Percentiles rank a stretch among this genome's conserved stretches.
Conservation (phyloP, 2,329 filamentous ascomycete genomes). For the Arthrobotrys iridis region DNA sequence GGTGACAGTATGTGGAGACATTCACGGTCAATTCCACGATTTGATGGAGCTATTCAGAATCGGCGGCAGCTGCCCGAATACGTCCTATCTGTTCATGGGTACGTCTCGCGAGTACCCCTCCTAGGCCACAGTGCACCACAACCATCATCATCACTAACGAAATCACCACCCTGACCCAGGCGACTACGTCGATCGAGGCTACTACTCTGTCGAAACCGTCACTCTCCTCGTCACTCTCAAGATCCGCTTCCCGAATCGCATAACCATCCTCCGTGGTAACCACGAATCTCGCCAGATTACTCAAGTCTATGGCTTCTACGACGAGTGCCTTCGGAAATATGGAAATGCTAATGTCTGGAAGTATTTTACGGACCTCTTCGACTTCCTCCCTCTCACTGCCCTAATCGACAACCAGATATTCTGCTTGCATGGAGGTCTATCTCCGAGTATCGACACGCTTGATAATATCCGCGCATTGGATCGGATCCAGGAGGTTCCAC, state of each 20-base stretch:
- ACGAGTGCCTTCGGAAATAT: constrained; percentile 98
- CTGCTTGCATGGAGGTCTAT: constrained; percentile 95
- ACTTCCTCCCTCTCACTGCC: constrained; percentile 95
- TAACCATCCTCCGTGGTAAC: constrained; percentile 98
- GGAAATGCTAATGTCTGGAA: constrained; percentile 99
- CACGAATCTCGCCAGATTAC: constrained; percentile 99
- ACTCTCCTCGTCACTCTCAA: constrained; percentile 95
- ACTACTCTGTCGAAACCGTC: constrained; percentile 98
- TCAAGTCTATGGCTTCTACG: constrained; percentile 99
- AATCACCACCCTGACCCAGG: constrained; percentile 66
- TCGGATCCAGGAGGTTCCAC: constrained; percentile 96
- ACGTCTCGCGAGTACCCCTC: constrained; percentile 60
- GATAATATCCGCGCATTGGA: constrained; percentile 96
- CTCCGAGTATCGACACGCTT: constrained; percentile 92
- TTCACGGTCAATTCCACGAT: constrained; percentile 98
- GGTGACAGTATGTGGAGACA: constrained; percentile 97
- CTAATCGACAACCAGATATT: constrained; percentile 99
- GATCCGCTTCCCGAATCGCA: constrained; percentile 96
- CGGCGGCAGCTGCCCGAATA: constrained; percentile 95
- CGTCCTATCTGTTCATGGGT: constrained; percentile 99
- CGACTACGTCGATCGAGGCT: constrained; percentile 98
- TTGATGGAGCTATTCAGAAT: constrained; percentile 99
- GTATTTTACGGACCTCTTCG: constrained; percentile 98
- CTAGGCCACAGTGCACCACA: constrained; percentile 26
- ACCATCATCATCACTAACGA: constrained; percentile 4